These are phyloP conservation scores for Polygonum maritimum DNA, from an alignment of 148 eudicot genomes.

Conservation along the genomic window DNA sequence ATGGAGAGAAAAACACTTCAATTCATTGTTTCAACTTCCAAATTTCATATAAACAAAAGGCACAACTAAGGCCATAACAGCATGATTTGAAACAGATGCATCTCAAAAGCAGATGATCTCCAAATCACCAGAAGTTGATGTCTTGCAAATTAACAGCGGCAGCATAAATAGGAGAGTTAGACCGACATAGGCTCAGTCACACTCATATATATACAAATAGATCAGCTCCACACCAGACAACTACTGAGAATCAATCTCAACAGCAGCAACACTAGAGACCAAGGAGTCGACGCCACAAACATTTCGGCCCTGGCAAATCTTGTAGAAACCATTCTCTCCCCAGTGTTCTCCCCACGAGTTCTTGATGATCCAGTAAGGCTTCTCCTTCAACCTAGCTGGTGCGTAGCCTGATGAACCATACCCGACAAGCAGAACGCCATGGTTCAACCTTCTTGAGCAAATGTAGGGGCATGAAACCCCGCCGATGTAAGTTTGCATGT, in stretches of 20 bases:
- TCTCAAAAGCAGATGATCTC: slow-evolving; percentile 5
- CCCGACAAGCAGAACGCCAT: slow-evolving; percentile 75
- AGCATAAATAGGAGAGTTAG: slow-evolving; percentile 8
- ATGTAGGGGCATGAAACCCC: slow-evolving; percentile 81
- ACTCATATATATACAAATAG: slow-evolving; percentile 17
- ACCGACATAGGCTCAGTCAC: background rate
- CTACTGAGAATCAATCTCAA: background rate
- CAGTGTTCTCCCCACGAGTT: slow-evolving; percentile 81
- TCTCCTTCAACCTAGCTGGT: slow-evolving; percentile 52
- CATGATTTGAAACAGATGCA: background rate
- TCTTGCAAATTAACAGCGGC: background rate
- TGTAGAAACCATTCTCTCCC: slow-evolving; percentile 75
- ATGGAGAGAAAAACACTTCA: background rate
- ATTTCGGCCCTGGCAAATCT: slow-evolving; percentile 55
- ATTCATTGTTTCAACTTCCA: background rate
- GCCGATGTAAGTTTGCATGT: slow-evolving; percentile 67
- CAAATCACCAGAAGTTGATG: background rate
- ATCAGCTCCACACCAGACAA: background rate
- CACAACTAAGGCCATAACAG: background rate
- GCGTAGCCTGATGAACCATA: slow-evolving; percentile 57
- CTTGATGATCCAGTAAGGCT: slow-evolving; percentile 83
- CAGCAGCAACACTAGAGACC: slow-evolving; percentile 63
- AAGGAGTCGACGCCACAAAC: slow-evolving; percentile 66
- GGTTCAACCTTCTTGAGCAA: slow-evolving; percentile 55
- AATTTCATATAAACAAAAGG: background rate